A percentile compares a stretch with the other conserved stretches of the same genome.
phyloP scores from a whole-genome alignment of 768 basidiomycete species.

The Boletus bicolor region DNA sequence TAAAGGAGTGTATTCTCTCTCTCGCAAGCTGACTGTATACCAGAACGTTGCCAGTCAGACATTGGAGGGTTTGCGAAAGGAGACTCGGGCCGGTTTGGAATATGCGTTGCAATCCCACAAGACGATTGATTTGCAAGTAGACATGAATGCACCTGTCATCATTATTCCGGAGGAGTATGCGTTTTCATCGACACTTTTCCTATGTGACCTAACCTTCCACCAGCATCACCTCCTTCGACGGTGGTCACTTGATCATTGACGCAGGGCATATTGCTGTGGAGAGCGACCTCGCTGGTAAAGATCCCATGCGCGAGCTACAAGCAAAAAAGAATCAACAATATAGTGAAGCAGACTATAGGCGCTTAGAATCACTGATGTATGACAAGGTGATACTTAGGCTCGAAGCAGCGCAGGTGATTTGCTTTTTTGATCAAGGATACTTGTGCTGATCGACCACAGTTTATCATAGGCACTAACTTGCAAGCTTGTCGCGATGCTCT shows the following conservation, averaged over 20 bases:
- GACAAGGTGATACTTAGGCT: constrained; percentile 83
- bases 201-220: constrained; percentile 8
- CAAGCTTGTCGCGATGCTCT: constrained; percentile 81
- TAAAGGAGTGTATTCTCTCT: not conserved
- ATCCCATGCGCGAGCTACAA: constrained; percentile 70
- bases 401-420: constrained; percentile 82
- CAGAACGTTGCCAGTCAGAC: constrained; percentile 92
- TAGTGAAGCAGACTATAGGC: constrained; percentile 79
- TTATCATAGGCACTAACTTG: constrained; percentile 83
- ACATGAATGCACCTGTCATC: constrained; percentile 95
- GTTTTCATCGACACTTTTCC: constrained; percentile 14
- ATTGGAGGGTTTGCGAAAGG: constrained; percentile 87
- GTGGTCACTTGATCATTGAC: constrained; percentile 88
- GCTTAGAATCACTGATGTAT: constrained; percentile 92
- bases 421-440: not conserved
- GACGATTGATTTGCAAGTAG: constrained; percentile 94
- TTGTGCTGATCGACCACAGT: constrained; percentile 44
- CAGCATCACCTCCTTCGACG: constrained; percentile 72
- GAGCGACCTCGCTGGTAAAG: constrained; percentile 85
- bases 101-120: constrained; percentile 91
- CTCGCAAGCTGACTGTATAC: not conserved
- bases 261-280: constrained; percentile 95
- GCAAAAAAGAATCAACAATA: constrained; percentile 83
- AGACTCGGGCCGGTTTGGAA: constrained; percentile 92
- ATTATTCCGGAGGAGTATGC: constrained; percentile 90